phyloP scores from a whole-genome alignment of 2,329 filamentous ascomycete species.

The Arthrocladium fulminans region DNA sequence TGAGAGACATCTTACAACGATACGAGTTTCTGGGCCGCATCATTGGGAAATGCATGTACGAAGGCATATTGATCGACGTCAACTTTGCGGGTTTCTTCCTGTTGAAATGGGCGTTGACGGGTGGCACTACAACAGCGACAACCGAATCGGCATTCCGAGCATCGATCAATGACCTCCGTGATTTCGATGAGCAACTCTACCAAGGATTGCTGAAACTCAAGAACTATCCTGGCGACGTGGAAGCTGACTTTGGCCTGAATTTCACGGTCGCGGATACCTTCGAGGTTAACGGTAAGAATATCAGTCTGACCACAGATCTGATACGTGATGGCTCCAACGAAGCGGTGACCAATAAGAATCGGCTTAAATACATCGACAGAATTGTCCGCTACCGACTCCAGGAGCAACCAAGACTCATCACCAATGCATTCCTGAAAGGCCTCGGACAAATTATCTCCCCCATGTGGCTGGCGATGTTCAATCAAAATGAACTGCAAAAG shows the following conservation, averaged over 20 bases:
- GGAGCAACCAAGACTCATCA: slow-evolving; percentile 70
- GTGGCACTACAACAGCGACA: slow-evolving; percentile 52
- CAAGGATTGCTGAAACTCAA: slow-evolving; percentile 58
- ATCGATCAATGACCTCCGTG: slow-evolving; percentile 88
- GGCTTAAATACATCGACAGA: slow-evolving; percentile 87
- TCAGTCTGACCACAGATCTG: slow-evolving; percentile 64
- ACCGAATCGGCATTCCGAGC: slow-evolving; percentile 69
- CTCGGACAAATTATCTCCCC: slow-evolving; percentile 83
- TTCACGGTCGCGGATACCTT: slow-evolving; percentile 77
- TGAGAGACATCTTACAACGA: slow-evolving; percentile 56
- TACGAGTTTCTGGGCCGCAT: slow-evolving; percentile 91
- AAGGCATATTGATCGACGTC: slow-evolving; percentile 89
- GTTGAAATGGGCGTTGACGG: slow-evolving; percentile 81
- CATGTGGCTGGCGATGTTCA: slow-evolving; percentile 96
- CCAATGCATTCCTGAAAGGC: slow-evolving; percentile 76
- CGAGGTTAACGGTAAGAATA: slow-evolving; percentile 28
- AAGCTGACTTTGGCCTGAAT: slow-evolving; percentile 64
- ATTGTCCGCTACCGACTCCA: slow-evolving; percentile 81
- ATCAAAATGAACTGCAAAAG: slow-evolving; percentile 86
- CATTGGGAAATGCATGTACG: slow-evolving; percentile 93
- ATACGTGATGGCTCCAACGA: slow-evolving; percentile 67
- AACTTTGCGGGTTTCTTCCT: slow-evolving; percentile 93
- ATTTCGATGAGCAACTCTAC: slow-evolving; percentile 85
- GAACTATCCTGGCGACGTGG: slow-evolving; percentile 50
- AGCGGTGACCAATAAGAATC: slow-evolving; percentile 81